phyloP scores from a whole-genome alignment of 371 early-diverging fungal genomes.

The Funneliformis caledonium region DNA sequence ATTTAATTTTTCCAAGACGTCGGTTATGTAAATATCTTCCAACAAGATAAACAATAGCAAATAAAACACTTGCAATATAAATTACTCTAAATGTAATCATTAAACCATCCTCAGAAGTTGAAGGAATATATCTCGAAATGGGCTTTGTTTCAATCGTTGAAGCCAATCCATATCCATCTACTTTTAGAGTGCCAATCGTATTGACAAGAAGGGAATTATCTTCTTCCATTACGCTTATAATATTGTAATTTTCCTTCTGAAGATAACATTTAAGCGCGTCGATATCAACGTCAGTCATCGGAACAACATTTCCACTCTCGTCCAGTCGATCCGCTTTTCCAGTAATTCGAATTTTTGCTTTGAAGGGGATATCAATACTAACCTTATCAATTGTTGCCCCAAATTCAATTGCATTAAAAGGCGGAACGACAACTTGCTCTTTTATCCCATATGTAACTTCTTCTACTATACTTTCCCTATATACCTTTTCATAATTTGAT shows the following conservation, averaged over 20 bases:
- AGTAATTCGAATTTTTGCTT: neutral
- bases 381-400: neutral
- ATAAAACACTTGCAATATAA: too few species aligned
- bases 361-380: neutral
- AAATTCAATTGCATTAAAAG: neutral
- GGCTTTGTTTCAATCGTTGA: neutral
- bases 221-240: neutral
- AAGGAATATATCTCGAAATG: too few species aligned
- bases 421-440: neutral
- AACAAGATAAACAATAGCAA: too few species aligned
- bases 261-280: neutral
- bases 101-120: too few species aligned
- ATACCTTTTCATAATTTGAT: neutral
- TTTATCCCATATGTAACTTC: neutral
- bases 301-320: neutral
- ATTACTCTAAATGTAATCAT: too few species aligned
- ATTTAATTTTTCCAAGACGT: too few species aligned
- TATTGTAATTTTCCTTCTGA: neutral
- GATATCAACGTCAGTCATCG: neutral
- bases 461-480: neutral
- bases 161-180: neutral
- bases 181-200: neutral
- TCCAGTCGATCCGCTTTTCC: neutral
- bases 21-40: too few species aligned
- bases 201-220: neutral